Evolutionary conservation across 108 stramenopile species (phyloP).

Genomic region (Stephanodiscus triporus): DNA sequence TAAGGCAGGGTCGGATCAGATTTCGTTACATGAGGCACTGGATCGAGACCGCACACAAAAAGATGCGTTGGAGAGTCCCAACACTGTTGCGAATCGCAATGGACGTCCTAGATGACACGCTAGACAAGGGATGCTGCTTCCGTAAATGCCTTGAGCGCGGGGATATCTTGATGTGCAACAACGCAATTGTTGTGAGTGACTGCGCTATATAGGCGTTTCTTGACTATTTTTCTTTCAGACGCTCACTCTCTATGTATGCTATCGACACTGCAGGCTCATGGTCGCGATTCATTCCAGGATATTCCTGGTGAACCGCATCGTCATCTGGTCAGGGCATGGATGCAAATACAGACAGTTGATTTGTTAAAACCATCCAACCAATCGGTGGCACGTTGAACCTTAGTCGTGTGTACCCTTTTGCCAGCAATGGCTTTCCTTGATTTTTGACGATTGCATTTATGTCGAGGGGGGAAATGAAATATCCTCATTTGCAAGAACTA

Average conservation of each 20-base stretch:
- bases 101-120: conserved; percentile 23
- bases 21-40: conserved; percentile 35
- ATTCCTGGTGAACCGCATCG: neutral
- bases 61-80: conserved; percentile 5
- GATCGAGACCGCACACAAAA: conserved; percentile 32
- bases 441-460: too few relatives aligned
- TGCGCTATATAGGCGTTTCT: neutral
- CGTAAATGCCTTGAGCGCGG: conserved; percentile 10
- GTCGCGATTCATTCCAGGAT: neutral
- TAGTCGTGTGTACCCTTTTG: too few relatives aligned
- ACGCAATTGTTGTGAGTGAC: neutral
- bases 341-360: neutral
- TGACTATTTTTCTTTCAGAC: neutral
- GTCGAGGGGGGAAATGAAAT: too few relatives aligned
- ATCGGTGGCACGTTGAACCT: too few relatives aligned
- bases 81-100: conserved; percentile 13
- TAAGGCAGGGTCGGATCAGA: conserved; percentile 7
- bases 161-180: conserved; percentile 23
- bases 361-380: neutral
- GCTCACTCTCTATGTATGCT: neutral
- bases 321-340: conserved; percentile 2
- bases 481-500: too few relatives aligned
- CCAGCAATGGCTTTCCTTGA: too few relatives aligned
- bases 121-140: conserved; percentile 14
- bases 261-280: neutral